phyloP scores from a whole-genome alignment of 129 eudicot species.

The Tagetes erecta region DNA sequence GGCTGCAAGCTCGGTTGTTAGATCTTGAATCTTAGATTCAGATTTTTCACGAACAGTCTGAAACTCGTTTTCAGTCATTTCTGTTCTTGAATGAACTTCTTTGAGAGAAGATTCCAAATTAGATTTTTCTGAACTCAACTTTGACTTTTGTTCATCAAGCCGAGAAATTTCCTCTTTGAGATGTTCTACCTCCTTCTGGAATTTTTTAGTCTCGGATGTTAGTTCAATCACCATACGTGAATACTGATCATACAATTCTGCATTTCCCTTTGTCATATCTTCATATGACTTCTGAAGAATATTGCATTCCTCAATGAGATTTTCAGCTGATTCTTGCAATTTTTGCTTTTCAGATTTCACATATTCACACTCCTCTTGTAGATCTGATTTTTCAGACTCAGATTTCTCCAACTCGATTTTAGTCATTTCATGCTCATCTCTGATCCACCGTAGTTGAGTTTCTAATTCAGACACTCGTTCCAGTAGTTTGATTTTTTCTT shows the following conservation, averaged over 20 bases:
- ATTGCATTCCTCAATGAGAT: conserved; percentile 43
- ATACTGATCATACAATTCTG: conserved; percentile 43
- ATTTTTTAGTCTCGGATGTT: conserved; percentile 46
- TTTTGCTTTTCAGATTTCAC: conserved; percentile 47
- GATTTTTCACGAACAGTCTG: conserved; percentile 37
- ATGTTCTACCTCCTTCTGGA: conserved; percentile 47
- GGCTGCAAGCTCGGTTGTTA: conserved; percentile 43
- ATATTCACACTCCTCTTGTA: conserved; percentile 52
- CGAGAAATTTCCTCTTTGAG: conserved; percentile 45
- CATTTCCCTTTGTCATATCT: conserved; percentile 49
- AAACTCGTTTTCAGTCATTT: conserved; percentile 41
- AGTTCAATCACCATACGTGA: conserved; percentile 45
- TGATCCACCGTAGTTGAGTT: conserved; percentile 38
- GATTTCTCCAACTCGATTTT: conserved; percentile 41
- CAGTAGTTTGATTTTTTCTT: conserved; percentile 49
- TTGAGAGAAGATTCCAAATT: conserved; percentile 49
- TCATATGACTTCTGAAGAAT: conserved; percentile 47
- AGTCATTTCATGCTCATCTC: conserved; percentile 35
- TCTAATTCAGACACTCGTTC: conserved; percentile 44
- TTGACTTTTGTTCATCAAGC: conserved; percentile 48
- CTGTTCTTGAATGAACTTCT: conserved; percentile 36
- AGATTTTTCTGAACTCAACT: conserved; percentile 40
- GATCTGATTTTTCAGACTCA: conserved; percentile 38
- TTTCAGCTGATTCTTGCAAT: conserved; percentile 50
- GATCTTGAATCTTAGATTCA: conserved; percentile 40